Percentiles rank a stretch among this genome's conserved stretches.
phyloP scores from a whole-genome alignment of 2,329 filamentous ascomycete species.

The Aureobasidium namibiae region DNA sequence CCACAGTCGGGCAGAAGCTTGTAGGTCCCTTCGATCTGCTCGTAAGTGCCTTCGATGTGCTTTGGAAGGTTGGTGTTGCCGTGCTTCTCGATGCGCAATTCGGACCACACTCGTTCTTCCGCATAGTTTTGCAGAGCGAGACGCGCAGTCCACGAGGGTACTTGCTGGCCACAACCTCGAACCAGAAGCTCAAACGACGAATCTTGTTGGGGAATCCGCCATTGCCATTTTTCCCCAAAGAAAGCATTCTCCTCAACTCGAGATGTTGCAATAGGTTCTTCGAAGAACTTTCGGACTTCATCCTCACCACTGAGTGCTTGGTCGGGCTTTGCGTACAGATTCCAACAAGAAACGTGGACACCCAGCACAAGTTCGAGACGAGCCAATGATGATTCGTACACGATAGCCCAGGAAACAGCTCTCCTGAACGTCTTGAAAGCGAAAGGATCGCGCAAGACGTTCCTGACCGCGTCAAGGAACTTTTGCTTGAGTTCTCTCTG shows the following conservation, averaged over 20 bases:
- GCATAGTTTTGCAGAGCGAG: constrained; percentile 31
- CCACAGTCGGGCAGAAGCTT: constrained; percentile 47
- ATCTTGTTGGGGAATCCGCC: constrained; percentile 33
- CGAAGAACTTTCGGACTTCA: constrained; percentile 18
- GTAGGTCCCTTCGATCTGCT: constrained; percentile 42
- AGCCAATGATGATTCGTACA: constrained; percentile 31
- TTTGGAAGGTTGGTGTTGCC: neutral
- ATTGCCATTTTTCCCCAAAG: constrained; percentile 32
- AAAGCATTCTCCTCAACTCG: constrained; percentile 17
- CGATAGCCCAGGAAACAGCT: constrained; percentile 32
- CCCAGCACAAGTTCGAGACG: constrained; percentile 31
- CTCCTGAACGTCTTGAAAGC: constrained; percentile 27
- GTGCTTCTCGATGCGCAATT: constrained; percentile 31
- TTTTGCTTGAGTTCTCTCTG: neutral
- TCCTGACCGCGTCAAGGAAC: constrained; percentile 26
- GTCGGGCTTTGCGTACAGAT: constrained; percentile 21
- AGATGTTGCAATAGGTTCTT: constrained; percentile 22
- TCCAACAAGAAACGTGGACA: constrained; percentile 19
- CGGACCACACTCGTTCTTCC: constrained; percentile 36
- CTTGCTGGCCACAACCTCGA: constrained; percentile 16
- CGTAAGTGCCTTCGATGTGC: constrained; percentile 12
- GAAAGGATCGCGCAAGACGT: constrained; percentile 28
- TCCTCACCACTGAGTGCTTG: constrained; percentile 13
- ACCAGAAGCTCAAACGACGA: constrained; percentile 18
- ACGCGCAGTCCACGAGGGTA: constrained; percentile 30